phyloP scores from a whole-genome alignment of 305 asterid species.

The Caryopteris hybrid region DNA sequence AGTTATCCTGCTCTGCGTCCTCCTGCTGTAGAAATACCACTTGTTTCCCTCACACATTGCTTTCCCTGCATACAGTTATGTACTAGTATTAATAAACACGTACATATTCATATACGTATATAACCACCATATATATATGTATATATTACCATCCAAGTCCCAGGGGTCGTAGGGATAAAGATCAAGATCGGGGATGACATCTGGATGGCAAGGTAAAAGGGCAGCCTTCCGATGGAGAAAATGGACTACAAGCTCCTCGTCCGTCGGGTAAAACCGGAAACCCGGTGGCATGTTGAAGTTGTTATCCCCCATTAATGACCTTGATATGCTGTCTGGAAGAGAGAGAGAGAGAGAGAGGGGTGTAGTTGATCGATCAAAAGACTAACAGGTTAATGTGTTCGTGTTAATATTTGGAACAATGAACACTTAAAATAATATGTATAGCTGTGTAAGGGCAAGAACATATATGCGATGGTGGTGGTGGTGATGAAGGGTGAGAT shows the following conservation, averaged over 20 bases:
- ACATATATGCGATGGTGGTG: background rate
- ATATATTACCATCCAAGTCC: conserved; percentile 59
- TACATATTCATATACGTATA: background rate
- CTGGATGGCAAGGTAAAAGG: conserved; percentile 82
- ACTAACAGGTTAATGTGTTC: too few relatives aligned
- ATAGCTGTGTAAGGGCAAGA: too few relatives aligned
- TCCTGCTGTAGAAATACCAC: conserved; percentile 90
- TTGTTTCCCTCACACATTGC: conserved; percentile 92
- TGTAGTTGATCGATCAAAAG: too few relatives aligned
- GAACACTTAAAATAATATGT: too few relatives aligned
- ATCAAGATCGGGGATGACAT: conserved; percentile 92
- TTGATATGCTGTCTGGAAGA: too few relatives aligned
- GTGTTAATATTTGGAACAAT: too few relatives aligned
- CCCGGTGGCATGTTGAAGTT: conserved; percentile 83
- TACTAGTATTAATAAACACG: too few relatives aligned
- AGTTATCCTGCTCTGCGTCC: conserved; percentile 53
- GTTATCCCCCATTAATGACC: conserved; percentile 57
- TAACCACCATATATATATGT: background rate
- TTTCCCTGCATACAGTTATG: conserved; percentile 51
- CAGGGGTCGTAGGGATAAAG: conserved; percentile 91
- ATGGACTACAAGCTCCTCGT: conserved; percentile 90
- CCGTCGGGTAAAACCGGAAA: conserved; percentile 81
- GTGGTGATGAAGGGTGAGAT: background rate
- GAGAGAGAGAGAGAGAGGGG: too few relatives aligned
- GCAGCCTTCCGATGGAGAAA: conserved; percentile 87